Evolutionary conservation across 2,329 filamentous ascomycete species (phyloP).

Genomic region (Monosporascus ibericus): DNA sequence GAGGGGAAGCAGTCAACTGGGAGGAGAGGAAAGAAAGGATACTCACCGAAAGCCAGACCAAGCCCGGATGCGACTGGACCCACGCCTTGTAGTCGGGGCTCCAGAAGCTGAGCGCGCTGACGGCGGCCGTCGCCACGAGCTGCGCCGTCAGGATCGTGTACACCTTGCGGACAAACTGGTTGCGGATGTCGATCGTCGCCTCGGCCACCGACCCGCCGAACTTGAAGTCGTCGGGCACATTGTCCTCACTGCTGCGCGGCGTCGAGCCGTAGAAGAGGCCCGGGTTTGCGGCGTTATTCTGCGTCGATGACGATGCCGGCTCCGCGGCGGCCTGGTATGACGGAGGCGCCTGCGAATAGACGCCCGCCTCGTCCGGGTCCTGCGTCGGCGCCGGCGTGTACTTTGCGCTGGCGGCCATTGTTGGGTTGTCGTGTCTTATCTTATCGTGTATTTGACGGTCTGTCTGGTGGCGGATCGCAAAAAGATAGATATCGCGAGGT

Average conservation of each 20-base stretch:
- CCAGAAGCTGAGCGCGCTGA: conserved; percentile 84
- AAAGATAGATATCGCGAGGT: not conserved
- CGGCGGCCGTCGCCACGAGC: conserved; percentile 72
- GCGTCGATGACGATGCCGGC: conserved; percentile 45
- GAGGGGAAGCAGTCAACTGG: not conserved
- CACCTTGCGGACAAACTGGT: conserved; percentile 95
- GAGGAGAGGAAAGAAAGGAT: not conserved
- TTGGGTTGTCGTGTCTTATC: conserved; percentile 3
- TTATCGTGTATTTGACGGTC: not conserved
- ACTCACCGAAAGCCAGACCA: conserved; percentile 77
- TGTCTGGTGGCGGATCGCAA: too few species aligned
- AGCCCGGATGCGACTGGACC: conserved; percentile 77
- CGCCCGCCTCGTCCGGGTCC: conserved; percentile 69
- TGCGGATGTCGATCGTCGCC: conserved; percentile 89
- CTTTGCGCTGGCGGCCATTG: conserved; percentile 71
- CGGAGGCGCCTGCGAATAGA: conserved; percentile 64
- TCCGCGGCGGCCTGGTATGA: conserved; percentile 54
- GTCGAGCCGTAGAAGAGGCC: conserved; percentile 54
- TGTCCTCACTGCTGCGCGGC: conserved; percentile 77
- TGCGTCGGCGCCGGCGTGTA: conserved; percentile 79
- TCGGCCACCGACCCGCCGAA: conserved; percentile 92
- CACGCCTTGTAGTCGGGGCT: conserved; percentile 71
- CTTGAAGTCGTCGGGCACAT: conserved; percentile 97
- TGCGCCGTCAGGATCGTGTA: conserved; percentile 97
- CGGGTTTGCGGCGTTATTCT: conserved; percentile 36